phyloP scores from a whole-genome alignment of 495 filamentous ascomycete species.

The Aspergillus nidulans region DNA sequence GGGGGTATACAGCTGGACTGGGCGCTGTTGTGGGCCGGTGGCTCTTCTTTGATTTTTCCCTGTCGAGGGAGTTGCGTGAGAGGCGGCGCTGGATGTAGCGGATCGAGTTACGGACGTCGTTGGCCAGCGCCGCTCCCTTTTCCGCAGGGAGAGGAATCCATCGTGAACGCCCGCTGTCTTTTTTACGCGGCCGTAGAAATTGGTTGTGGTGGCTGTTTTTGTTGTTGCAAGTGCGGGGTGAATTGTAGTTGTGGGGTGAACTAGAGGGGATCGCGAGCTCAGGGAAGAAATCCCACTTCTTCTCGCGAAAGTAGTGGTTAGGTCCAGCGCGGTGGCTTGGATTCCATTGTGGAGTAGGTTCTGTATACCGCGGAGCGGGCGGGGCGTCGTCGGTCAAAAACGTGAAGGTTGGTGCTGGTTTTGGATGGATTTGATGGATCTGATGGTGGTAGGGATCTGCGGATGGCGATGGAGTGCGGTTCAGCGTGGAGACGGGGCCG shows the following conservation, averaged over 20 bases:
- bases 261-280: conserved; percentile 35
- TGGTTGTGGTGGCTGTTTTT: too few relatives aligned
- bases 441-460: conserved; percentile 7
- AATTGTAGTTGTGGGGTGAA: conserved; percentile 16
- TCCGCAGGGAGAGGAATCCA: conserved; percentile 26
- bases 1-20: conserved; percentile 4
- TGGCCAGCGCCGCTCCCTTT: conserved; percentile 22
- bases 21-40: conserved; percentile 21
- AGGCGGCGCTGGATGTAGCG: conserved; percentile 34
- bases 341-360: conserved; percentile 25
- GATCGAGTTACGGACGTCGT: conserved; percentile 36
- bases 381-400: conserved; percentile 22
- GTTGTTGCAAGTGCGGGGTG: conserved; percentile 10
- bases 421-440: conserved; percentile 11
- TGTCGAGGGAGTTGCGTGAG: conserved; percentile 22
- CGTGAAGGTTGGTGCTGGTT: conserved; percentile 10
- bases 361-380: background rate
- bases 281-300: conserved; percentile 48
- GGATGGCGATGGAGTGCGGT: conserved; percentile 9
- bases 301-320: conserved; percentile 46
- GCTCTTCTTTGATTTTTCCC: conserved; percentile 19
- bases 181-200: conserved; percentile 22
- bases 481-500: conserved; percentile 8
- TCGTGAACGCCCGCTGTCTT: conserved; percentile 18
- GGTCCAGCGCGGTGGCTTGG: conserved; percentile 21